Percentiles rank a stretch among this genome's conserved stretches.
These are phyloP conservation scores for Sporothrix phasma DNA, from an alignment of 2,329 filamentous ascomycete species.

Conservation along the genomic window DNA sequence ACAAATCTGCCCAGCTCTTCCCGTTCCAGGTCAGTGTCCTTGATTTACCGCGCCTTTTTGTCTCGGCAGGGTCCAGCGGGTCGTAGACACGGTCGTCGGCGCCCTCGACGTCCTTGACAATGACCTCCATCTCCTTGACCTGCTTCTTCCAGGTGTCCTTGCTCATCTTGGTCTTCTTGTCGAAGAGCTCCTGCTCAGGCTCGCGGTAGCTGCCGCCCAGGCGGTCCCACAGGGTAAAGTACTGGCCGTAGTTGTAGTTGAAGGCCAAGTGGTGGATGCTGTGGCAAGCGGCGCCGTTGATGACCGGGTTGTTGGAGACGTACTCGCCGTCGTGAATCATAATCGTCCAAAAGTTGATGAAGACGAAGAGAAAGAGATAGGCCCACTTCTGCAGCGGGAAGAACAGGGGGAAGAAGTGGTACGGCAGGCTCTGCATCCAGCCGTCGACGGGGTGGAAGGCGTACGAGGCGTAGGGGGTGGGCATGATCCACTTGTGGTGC, in stretches of 20 bases:
- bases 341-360: constrained; percentile 96
- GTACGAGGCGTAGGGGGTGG: constrained; percentile 82
- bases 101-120: constrained; percentile 61
- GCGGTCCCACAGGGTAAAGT: constrained; percentile 85
- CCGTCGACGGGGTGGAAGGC: constrained; percentile 94
- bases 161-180: constrained; percentile 76
- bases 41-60: constrained; percentile 34
- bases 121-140: constrained; percentile 62
- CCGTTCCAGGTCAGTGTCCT: neutral
- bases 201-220: constrained; percentile 77
- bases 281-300: constrained; percentile 93
- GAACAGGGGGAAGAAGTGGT: constrained; percentile 86
- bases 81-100: constrained; percentile 42
- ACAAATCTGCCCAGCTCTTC: neutral
- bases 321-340: constrained; percentile 96
- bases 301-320: constrained; percentile 75
- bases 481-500: constrained; percentile 99
- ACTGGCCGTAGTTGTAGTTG: constrained; percentile 91
- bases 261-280: constrained; percentile 82
- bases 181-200: constrained; percentile 78
- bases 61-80: constrained; percentile 19
- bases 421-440: constrained; percentile 78
- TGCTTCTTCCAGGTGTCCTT: constrained; percentile 71
- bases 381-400: constrained; percentile 89
- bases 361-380: constrained; percentile 75